Evolutionary conservation across 1,284 basidiomycete genomes (phyloP).

Genomic region (Ustilago vetiveriae): DNA sequence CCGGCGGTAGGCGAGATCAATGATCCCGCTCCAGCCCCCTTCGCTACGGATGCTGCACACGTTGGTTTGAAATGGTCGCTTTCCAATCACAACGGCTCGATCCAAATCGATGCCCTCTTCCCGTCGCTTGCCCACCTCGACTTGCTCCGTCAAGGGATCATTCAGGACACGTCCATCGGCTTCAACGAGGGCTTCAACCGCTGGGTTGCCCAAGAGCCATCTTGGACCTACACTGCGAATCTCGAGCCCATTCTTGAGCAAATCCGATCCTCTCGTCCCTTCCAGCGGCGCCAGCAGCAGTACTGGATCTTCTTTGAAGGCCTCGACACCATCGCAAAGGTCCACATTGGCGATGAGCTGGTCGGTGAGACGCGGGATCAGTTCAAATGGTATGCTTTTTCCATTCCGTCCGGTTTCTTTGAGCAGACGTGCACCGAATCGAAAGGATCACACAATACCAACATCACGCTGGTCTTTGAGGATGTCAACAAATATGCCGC

Average conservation of each 20-base stretch:
- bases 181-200: slow-evolving; percentile 74
- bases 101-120: slow-evolving; percentile 71
- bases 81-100: slow-evolving; percentile 72
- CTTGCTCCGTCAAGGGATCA: slow-evolving; percentile 71
- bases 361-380: slow-evolving; percentile 74
- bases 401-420: slow-evolving; percentile 49
- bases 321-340: slow-evolving; percentile 73
- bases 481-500: slow-evolving; percentile 22
- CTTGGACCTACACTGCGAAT: slow-evolving; percentile 75
- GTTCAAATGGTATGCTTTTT: slow-evolving; percentile 73
- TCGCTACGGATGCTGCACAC: slow-evolving; percentile 1
- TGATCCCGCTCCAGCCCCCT: neutral
- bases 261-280: slow-evolving; percentile 7
- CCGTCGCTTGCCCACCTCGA: slow-evolving; percentile 74
- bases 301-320: slow-evolving; percentile 74
- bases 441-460: slow-evolving; percentile 13
- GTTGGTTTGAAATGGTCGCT: slow-evolving; percentile 69
- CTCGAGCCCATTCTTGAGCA: slow-evolving; percentile 69
- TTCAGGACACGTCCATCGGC: slow-evolving; percentile 72
- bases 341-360: slow-evolving; percentile 71
- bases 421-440: too few relatives aligned
- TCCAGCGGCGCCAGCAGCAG: slow-evolving; percentile 52
- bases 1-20: neutral
- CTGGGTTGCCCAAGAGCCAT: slow-evolving; percentile 72
- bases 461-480: slow-evolving; percentile 44